phyloP scores from a whole-genome alignment of 768 basidiomycete genomes.

The Cantharellus anzutake region DNA sequence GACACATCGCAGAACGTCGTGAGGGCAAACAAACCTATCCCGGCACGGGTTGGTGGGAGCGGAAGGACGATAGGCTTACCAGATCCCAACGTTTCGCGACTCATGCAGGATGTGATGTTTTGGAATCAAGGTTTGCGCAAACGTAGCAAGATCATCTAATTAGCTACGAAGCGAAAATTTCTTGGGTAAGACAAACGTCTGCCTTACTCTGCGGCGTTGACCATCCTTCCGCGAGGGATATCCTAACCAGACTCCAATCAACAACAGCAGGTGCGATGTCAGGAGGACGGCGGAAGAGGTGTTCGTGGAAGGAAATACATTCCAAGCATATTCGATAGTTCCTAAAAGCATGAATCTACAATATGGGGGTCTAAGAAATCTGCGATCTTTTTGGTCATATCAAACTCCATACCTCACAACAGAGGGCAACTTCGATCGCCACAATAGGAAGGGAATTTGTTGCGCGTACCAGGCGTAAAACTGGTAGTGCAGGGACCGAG shows the following conservation, averaged over 20 bases:
- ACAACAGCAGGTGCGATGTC: conserved; percentile 29
- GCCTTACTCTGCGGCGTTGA: background rate
- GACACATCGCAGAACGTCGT: too few relatives aligned
- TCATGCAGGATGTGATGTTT: too few relatives aligned
- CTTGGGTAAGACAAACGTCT: too few relatives aligned
- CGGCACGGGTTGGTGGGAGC: too few relatives aligned
- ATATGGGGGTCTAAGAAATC: conserved; percentile 1
- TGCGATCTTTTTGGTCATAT: conserved; percentile 3
- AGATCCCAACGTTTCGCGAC: too few relatives aligned
- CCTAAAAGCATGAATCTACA: conserved; percentile 39
- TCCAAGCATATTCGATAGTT: conserved; percentile 73
- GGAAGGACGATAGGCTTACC: too few relatives aligned
- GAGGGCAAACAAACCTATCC: too few relatives aligned
- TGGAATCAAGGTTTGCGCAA: too few relatives aligned
- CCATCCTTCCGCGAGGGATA: conserved; percentile 13
- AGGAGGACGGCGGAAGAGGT: conserved; percentile 41
- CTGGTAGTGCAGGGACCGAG: conserved; percentile 91
- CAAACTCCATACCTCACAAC: conserved; percentile 32
- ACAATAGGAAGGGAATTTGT: conserved; percentile 68
- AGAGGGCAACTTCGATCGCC: conserved; percentile 48
- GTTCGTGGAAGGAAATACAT: conserved; percentile 62
- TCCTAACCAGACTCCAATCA: conserved; percentile 38
- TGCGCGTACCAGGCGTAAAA: conserved; percentile 97
- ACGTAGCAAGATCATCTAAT: too few relatives aligned
- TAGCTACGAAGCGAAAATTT: too few relatives aligned